phyloP scores from a whole-genome alignment of 2,329 filamentous ascomycete species.

The Clarireedia monteithiana region DNA sequence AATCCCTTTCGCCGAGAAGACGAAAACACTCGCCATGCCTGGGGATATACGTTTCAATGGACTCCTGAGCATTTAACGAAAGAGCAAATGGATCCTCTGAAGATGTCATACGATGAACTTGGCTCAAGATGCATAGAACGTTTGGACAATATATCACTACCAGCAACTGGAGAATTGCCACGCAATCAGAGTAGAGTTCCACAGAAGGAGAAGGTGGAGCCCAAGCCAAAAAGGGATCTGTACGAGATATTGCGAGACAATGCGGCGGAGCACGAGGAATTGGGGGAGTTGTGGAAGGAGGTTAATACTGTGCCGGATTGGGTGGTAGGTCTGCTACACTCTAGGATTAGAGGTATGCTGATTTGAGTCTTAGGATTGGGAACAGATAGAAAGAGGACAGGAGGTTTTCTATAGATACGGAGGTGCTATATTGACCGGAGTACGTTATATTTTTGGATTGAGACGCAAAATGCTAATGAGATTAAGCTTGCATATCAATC shows the following conservation, averaged over 20 bases:
- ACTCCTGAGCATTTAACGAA: constrained; percentile 54
- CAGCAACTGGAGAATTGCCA: constrained; percentile 22
- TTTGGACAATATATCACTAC: constrained; percentile 53
- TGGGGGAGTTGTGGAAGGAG: constrained; percentile 54
- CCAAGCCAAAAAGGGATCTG: constrained; percentile 43
- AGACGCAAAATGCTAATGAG: neutral
- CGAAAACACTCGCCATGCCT: constrained; percentile 30
- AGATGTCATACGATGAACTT: constrained; percentile 60
- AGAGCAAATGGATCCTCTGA: constrained; percentile 51
- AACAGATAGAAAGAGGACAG: constrained; percentile 65
- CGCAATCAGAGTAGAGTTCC: constrained; percentile 26
- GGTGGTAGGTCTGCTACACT: constrained; percentile 38
- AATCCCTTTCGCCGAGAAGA: constrained; percentile 18
- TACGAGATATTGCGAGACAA: constrained; percentile 56
- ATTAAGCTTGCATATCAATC: constrained; percentile 45
- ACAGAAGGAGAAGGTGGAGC: constrained; percentile 26
- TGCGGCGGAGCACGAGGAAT: constrained; percentile 45
- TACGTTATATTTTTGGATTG: constrained; percentile 22
- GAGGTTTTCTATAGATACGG: constrained; percentile 73
- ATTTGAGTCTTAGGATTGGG: constrained; percentile 47
- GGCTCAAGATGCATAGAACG: constrained; percentile 58
- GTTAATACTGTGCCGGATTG: constrained; percentile 61
- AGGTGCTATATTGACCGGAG: constrained; percentile 54
- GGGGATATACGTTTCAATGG: constrained; percentile 64
- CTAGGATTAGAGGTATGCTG: neutral